A percentile compares a stretch with the other conserved stretches of the same genome.
phyloP scores from a whole-genome alignment of 495 filamentous ascomycete genomes.

The Glarea lozoyensis region DNA sequence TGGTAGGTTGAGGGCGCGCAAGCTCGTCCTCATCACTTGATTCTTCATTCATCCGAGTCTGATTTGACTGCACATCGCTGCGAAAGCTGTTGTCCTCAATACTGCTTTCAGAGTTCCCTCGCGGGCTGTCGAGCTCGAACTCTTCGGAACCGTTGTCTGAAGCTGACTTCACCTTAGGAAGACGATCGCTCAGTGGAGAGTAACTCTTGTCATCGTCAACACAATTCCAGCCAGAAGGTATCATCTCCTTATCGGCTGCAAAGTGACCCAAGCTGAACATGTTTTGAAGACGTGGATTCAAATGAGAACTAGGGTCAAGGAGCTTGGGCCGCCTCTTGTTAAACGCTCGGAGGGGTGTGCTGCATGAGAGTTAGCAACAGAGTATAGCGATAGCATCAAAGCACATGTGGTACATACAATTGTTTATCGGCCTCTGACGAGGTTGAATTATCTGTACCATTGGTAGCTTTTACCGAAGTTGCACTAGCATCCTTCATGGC shows the following conservation, averaged over 20 bases:
- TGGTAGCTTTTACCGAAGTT: background rate
- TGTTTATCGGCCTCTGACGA: background rate
- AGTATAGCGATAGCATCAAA: background rate
- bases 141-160: slow-evolving; percentile 15
- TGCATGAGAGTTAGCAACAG: background rate
- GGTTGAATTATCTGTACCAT: background rate
- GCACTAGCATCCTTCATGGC: slow-evolving; percentile 56
- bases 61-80: background rate
- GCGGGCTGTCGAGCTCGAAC: slow-evolving; percentile 19
- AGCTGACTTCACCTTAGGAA: slow-evolving; percentile 23
- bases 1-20: slow-evolving; percentile 23
- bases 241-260: slow-evolving; percentile 35
- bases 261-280: slow-evolving; percentile 65
- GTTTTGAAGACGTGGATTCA: slow-evolving; percentile 45
- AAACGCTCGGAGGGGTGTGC: slow-evolving; percentile 4
- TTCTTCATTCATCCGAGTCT: slow-evolving; percentile 43
- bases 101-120: slow-evolving; percentile 23
- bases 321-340: slow-evolving; percentile 17
- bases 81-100: slow-evolving; percentile 3
- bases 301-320: slow-evolving; percentile 8
- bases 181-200: slow-evolving; percentile 47
- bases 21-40: slow-evolving; percentile 38
- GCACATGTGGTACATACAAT: slow-evolving; percentile 1
- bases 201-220: slow-evolving; percentile 47
- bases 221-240: slow-evolving; percentile 57